Base-by-base conservation (phyloP, 208 protist genomes). In the Zelonia costaricensis region DNA sequence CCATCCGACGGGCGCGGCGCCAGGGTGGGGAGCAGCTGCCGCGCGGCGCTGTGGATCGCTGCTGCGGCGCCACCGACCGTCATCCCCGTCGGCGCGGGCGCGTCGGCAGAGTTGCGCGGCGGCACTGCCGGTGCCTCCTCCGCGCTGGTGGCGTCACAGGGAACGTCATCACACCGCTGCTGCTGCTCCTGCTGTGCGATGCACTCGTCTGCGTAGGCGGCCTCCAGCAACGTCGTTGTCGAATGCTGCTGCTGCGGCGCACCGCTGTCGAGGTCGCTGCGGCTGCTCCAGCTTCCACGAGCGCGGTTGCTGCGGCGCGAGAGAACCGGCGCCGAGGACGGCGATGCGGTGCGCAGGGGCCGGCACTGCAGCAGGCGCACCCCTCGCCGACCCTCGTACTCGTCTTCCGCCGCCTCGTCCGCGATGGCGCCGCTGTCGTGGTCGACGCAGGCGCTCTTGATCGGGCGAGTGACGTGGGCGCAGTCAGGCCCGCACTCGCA, bases 261-360 rank as follows among this genome's bases (percentile, higher is more conserved):
- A 7, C 54, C 40, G 31, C 36, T 30, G 18, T 44, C 55, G 13
- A 51, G 42, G 31, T 42, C 27, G 38, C 42, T 4, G 46, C 44
- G n/a, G n/a, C n/a, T n/a, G n/a, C n/a, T n/a, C n/a, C n/a, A n/a
- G n/a, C n/a, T n/a, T n/a, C n/a, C n/a, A n/a, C n/a, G n/a, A n/a
- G 31, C 64, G 25, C 57, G 52, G 6, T 40, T 8, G 40, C 23
- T 31, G 44, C 52, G 54, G 23, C 62, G 16, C 35, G 54, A 62
- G 22, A 44, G 18, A 5, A 61, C 46, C 22, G 63, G 63, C 15
- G 63, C 63, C 1, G 63, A 61, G 18, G 63, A 61, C 36, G 63
- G 25, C 9, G 40, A 55, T 4, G 44, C 27, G 20, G 45, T 42
- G 9, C 31, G 31, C 18, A 53, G 43, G 8, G 15, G 12, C 0